These are phyloP conservation scores for Strobilomyces echinocephalus DNA, from an alignment of 768 basidiomycete species.

Conservation along the genomic window DNA sequence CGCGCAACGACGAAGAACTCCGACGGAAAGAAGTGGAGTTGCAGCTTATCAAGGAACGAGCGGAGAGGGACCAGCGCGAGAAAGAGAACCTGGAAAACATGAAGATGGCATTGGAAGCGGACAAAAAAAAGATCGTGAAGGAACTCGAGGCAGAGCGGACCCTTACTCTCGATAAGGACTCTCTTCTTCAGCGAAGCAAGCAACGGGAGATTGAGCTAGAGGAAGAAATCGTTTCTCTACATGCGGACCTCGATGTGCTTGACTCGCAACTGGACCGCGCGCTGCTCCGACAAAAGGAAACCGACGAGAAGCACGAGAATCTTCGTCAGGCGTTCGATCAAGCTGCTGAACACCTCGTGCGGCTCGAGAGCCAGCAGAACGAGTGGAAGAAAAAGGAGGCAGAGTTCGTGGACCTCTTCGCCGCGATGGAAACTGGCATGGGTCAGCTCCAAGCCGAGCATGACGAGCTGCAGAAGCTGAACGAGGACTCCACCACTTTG, in stretches of 20 bases:
- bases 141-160: constrained; percentile 79
- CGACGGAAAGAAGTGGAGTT: constrained; percentile 84
- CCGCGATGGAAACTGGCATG: constrained; percentile 54
- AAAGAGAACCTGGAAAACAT: constrained; percentile 71
- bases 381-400: constrained; percentile 61
- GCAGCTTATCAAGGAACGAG: constrained; percentile 71
- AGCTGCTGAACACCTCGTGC: constrained; percentile 80
- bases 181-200: constrained; percentile 76
- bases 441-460: constrained; percentile 53
- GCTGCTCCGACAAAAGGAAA: constrained; percentile 70
- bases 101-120: constrained; percentile 77
- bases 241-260: constrained; percentile 76
- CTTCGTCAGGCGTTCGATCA: constrained; percentile 73
- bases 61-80: constrained; percentile 82
- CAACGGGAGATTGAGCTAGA: constrained; percentile 79
- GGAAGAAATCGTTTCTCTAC: constrained; percentile 76
- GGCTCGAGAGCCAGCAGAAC: constrained; percentile 72
- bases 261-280: constrained; percentile 84
- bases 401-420: constrained; percentile 56
- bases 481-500: constrained; percentile 66
- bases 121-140: constrained; percentile 78
- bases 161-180: constrained; percentile 78
- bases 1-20: constrained; percentile 88
- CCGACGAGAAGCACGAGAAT: constrained; percentile 71
- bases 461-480: constrained; percentile 57